These are phyloP conservation scores for Fusarium pseudonygamai DNA, from an alignment of 2,329 filamentous ascomycete genomes.

Conservation along the genomic window DNA sequence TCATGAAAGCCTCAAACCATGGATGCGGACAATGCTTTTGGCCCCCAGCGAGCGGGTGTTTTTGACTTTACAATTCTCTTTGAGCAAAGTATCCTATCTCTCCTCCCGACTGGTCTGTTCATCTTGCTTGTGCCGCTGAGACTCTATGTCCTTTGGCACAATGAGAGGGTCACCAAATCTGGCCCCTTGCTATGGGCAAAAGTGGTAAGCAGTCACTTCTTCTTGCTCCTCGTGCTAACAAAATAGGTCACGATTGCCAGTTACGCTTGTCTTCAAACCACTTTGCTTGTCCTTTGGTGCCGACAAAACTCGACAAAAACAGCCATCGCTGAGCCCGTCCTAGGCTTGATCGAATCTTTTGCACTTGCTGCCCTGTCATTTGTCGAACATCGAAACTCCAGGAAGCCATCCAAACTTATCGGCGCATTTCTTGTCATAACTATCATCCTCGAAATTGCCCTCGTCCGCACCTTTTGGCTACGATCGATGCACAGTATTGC, in stretches of 20 bases:
- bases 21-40: slow-evolving; percentile 34
- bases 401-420: slow-evolving; percentile 47
- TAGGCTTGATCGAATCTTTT: slow-evolving; percentile 43
- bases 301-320: slow-evolving; percentile 35
- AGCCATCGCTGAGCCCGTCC: slow-evolving; percentile 42
- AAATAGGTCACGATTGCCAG: slow-evolving; percentile 10
- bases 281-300: slow-evolving; percentile 43
- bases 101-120: slow-evolving; percentile 41
- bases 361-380: slow-evolving; percentile 45
- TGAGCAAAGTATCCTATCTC: slow-evolving; percentile 45
- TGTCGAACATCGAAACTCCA: slow-evolving; percentile 47
- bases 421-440: slow-evolving; percentile 46
- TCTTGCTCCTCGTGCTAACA: neutral
- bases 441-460: slow-evolving; percentile 47
- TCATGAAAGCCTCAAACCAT: neutral
- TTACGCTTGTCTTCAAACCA: slow-evolving; percentile 36
- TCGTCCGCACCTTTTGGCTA: slow-evolving; percentile 48
- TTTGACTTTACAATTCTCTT: slow-evolving; percentile 47
- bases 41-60: slow-evolving; percentile 36
- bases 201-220: slow-evolving; percentile 7
- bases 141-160: slow-evolving; percentile 17
- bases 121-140: slow-evolving; percentile 36
- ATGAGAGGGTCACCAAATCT: neutral
- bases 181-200: slow-evolving; percentile 37
- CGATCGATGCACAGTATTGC: slow-evolving; percentile 41